Evolutionary conservation across 805 yeast genomes (phyloP).

Genomic region (Sugiyamaella smithiae): DNA sequence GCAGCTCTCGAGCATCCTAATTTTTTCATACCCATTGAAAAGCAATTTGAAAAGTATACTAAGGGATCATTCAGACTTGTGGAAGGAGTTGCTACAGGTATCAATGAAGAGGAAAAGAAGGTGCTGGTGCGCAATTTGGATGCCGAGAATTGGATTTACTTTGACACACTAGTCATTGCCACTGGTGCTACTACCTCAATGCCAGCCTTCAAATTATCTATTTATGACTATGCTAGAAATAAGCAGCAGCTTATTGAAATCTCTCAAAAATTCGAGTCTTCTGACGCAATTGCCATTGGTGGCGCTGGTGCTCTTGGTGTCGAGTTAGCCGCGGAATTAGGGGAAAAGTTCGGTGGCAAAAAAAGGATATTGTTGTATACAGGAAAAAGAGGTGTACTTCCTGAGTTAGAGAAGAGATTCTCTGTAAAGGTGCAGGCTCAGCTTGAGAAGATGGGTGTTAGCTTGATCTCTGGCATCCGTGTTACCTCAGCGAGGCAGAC

Average conservation of each 20-base stretch:
- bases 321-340: slow-evolving; percentile 50
- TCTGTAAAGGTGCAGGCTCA: slow-evolving; percentile 19
- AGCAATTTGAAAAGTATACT: not conserved
- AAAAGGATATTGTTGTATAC: slow-evolving; percentile 31
- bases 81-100: slow-evolving; percentile 15
- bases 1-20: slow-evolving; percentile 5
- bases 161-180: slow-evolving; percentile 1
- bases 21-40: not conserved
- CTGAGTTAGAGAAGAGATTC: not conserved
- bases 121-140: slow-evolving; percentile 1
- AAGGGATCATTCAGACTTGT: slow-evolving; percentile 11
- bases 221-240: slow-evolving; percentile 9
- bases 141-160: not conserved
- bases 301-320: slow-evolving; percentile 56
- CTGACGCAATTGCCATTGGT: slow-evolving; percentile 43
- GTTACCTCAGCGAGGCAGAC: slow-evolving; percentile 7
- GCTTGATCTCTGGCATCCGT: slow-evolving; percentile 14
- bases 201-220: not conserved
- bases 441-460: slow-evolving; percentile 23
- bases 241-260: slow-evolving; percentile 10
- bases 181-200: slow-evolving; percentile 7
- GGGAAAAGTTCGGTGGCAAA: slow-evolving; percentile 37
- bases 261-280: slow-evolving; percentile 29
- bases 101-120: slow-evolving; percentile 14
- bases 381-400: slow-evolving; percentile 8